Percentiles rank a stretch among this genome's conserved stretches.
These are phyloP conservation scores for Sphaerostilbella broomeana DNA, from an alignment of 2,329 filamentous ascomycete species.

Conservation along the genomic window DNA sequence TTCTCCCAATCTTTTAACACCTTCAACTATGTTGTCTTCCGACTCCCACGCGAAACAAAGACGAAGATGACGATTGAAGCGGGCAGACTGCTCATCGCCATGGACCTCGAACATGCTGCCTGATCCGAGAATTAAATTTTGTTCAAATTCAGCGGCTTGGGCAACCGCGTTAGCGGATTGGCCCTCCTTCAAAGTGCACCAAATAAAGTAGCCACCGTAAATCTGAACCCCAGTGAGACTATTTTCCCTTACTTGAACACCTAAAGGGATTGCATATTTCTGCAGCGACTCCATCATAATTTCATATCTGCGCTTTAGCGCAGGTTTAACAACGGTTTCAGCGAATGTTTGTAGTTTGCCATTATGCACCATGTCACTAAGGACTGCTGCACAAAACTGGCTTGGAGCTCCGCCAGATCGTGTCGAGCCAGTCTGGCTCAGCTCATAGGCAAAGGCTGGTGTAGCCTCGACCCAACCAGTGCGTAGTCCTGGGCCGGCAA, in stretches of 20 bases:
- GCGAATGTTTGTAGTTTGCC: constrained; percentile 42
- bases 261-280: constrained; percentile 54
- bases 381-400: constrained; percentile 46
- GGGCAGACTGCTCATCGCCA: constrained; percentile 45
- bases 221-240: constrained; percentile 37
- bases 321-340: constrained; percentile 35
- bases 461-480: constrained; percentile 85
- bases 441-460: constrained; percentile 43
- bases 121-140: constrained; percentile 60
- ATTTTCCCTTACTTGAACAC: constrained; percentile 39
- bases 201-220: constrained; percentile 81
- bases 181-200: constrained; percentile 57
- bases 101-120: constrained; percentile 65
- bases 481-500: constrained; percentile 71
- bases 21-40: constrained; percentile 58
- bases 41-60: constrained; percentile 70
- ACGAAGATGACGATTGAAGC: constrained; percentile 55
- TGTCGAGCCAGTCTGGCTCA: constrained; percentile 48
- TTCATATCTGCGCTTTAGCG: constrained; percentile 38
- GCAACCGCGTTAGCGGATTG: constrained; percentile 50
- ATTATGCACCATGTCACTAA: constrained; percentile 41
- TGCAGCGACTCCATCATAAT: constrained; percentile 54
- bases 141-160: constrained; percentile 50
- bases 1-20: constrained; percentile 59
- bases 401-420: constrained; percentile 52